These are phyloP conservation scores for Calonectria pseudoreteaudii DNA, from an alignment of 2,329 filamentous ascomycete species.

Conservation along the genomic window DNA sequence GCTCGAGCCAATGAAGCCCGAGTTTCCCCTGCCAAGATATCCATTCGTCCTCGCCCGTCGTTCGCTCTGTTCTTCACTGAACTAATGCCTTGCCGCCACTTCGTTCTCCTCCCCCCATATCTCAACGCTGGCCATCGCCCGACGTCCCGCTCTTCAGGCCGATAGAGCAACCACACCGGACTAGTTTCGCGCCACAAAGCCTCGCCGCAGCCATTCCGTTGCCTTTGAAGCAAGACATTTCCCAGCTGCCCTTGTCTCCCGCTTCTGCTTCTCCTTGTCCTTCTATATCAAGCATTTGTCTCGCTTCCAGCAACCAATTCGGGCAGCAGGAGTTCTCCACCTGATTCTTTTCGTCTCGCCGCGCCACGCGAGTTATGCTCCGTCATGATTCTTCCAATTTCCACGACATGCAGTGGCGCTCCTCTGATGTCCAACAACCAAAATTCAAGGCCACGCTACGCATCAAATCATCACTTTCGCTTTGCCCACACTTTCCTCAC, in stretches of 20 bases:
- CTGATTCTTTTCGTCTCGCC: slow-evolving; percentile 9
- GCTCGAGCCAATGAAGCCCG: slow-evolving; percentile 24
- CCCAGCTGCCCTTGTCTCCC: background rate
- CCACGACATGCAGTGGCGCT: slow-evolving; percentile 1
- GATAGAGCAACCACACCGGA: slow-evolving; percentile 3
- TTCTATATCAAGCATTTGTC: slow-evolving; percentile 5
- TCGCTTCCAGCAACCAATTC: background rate
- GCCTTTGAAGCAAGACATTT: slow-evolving; percentile 9
- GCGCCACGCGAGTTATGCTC: slow-evolving; percentile 3
- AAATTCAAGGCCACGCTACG: background rate
- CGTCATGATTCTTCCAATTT: background rate
- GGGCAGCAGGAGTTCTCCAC: background rate
- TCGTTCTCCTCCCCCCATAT: background rate
- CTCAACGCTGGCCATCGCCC: background rate
- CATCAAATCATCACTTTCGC: background rate
- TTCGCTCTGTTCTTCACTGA: background rate
- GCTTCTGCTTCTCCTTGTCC: background rate
- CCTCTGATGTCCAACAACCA: background rate
- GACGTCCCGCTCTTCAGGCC: background rate
- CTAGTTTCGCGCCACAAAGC: background rate
- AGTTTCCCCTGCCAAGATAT: slow-evolving; percentile 39
- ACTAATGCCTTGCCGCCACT: background rate
- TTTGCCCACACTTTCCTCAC: background rate
- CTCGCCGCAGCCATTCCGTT: background rate
- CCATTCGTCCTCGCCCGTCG: background rate